phyloP scores from a whole-genome alignment of 2,329 filamentous ascomycete genomes.

The Alternaria viburni region DNA sequence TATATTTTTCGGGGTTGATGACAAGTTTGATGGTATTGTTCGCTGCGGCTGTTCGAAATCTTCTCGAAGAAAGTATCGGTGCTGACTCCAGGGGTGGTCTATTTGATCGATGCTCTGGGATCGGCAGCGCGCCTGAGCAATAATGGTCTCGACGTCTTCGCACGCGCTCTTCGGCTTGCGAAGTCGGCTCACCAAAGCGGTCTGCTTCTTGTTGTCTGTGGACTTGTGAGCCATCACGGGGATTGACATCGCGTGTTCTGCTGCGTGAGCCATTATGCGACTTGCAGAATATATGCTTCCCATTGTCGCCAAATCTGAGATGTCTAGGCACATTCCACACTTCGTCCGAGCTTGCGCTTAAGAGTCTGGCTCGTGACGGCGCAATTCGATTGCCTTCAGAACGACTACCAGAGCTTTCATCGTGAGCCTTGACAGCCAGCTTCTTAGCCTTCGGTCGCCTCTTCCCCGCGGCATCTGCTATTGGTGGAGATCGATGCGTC shows the following conservation, averaged over 20 bases:
- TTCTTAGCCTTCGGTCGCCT: neutral
- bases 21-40: neutral
- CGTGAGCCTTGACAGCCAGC: neutral
- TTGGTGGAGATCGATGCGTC: neutral
- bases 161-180: neutral
- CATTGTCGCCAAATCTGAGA: neutral
- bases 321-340: neutral
- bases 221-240: neutral
- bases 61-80: neutral
- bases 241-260: neutral
- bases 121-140: neutral
- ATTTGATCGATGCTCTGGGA: neutral
- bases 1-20: neutral
- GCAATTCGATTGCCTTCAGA: neutral
- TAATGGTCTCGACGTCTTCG: neutral
- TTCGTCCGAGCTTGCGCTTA: neutral
- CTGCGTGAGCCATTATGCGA: neutral
- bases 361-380: neutral
- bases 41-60: neutral
- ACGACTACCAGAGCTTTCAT: neutral
- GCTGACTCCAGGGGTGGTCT: neutral
- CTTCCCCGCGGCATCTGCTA: neutral
- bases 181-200: neutral
- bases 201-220: neutral
- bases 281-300: neutral